A percentile compares a stretch with the other conserved stretches of the same genome.
Evolutionary conservation across 73 alveolate genomes (phyloP).

Genomic region (Paramecium octaurelia): DNA sequence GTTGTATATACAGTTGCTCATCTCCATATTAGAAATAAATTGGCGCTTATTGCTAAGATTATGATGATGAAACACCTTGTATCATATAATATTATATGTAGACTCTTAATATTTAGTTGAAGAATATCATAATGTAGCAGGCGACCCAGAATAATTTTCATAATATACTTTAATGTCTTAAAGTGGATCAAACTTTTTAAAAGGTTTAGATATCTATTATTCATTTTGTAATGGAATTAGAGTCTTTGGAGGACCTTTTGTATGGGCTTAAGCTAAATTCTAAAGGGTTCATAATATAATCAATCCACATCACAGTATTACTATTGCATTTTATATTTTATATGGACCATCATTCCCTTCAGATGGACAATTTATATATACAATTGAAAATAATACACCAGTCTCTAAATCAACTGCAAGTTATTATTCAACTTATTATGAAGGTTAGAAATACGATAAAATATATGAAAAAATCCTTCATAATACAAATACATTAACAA

Average conservation of each 20-base stretch:
- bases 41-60: neutral
- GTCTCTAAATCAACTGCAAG: neutral
- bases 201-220: neutral
- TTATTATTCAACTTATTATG: neutral
- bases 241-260: too few relatives aligned
- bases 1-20: neutral
- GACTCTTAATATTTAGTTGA: neutral
- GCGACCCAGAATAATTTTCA: neutral
- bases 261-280: neutral
- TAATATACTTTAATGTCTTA: neutral
- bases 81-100: neutral
- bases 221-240: neutral
- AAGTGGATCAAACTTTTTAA: neutral
- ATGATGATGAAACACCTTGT: neutral
- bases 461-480: neutral
- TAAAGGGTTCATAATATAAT: neutral
- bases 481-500: neutral
- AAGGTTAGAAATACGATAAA: neutral
- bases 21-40: neutral
- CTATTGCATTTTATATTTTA: neutral
- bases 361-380: neutral
- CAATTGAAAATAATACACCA: neutral
- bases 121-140: neutral
- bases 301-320: neutral
- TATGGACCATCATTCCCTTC: neutral